phyloP scores from a whole-genome alignment of 768 basidiomycete genomes.

The Termitomyces sp. region DNA sequence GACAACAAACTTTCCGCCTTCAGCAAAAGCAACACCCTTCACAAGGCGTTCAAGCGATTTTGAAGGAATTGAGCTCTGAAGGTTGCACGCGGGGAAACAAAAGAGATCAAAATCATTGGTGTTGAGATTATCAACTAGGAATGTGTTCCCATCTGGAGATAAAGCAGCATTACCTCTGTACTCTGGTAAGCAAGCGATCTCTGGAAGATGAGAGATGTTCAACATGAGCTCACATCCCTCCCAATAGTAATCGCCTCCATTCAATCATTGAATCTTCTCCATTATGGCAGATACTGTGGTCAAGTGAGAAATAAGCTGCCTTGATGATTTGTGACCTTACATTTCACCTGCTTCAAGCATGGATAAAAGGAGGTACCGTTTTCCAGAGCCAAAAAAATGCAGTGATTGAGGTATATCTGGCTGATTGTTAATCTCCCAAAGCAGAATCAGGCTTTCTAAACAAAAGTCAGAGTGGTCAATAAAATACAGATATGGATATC shows the following conservation, averaged over 20 bases:
- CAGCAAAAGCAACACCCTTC: too few species aligned
- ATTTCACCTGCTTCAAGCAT: not conserved
- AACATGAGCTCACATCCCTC: too few species aligned
- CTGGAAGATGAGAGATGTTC: too few species aligned
- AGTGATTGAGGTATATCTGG: not conserved
- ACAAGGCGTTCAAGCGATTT: too few species aligned
- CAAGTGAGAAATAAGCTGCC: not conserved
- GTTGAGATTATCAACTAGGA: conserved; percentile 11
- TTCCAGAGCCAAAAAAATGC: not conserved
- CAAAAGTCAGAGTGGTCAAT: not conserved
- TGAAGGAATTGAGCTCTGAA: not conserved
- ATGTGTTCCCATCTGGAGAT: conserved; percentile 6
- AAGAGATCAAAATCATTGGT: conserved; percentile 5
- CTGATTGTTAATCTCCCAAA: not conserved
- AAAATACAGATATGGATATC: not conserved
- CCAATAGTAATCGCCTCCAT: too few species aligned
- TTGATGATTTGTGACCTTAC: not conserved
- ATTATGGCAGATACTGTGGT: too few species aligned
- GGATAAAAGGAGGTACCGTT: not conserved
- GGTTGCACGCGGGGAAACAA: not conserved
- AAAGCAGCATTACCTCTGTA: conserved; percentile 6
- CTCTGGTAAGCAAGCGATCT: not conserved
- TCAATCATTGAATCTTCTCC: too few species aligned
- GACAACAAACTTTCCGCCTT: too few species aligned
- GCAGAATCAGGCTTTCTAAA: not conserved